phyloP scores from a whole-genome alignment of 768 basidiomycete genomes.

The Leccinellum rugosiceps region DNA sequence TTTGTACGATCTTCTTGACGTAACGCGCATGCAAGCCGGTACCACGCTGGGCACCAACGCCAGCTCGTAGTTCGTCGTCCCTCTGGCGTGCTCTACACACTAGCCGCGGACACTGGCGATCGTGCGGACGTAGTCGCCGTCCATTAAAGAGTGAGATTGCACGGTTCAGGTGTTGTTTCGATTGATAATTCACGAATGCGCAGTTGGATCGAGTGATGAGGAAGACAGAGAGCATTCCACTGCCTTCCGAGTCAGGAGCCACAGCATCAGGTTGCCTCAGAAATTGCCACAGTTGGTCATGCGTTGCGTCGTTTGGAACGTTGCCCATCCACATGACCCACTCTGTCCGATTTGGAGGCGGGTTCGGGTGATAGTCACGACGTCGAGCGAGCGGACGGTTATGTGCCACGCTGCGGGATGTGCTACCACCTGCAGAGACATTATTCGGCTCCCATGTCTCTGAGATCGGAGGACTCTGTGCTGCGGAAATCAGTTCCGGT shows the following conservation, averaged over 20 bases:
- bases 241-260: slow-evolving; percentile 2
- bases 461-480: background rate
- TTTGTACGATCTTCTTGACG: slow-evolving; percentile 60
- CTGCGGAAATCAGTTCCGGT: slow-evolving; percentile 2
- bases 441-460: background rate
- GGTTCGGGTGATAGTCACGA: slow-evolving; percentile 60
- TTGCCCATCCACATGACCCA: slow-evolving; percentile 99
- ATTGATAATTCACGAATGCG: slow-evolving; percentile 87
- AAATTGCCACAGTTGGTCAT: slow-evolving; percentile 84
- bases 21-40: slow-evolving; percentile 81
- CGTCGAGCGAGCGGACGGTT: slow-evolving; percentile 43
- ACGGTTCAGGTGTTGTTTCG: slow-evolving; percentile 52
- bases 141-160: slow-evolving; percentile 79
- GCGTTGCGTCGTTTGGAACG: slow-evolving; percentile 76
- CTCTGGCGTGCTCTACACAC: slow-evolving; percentile 79
- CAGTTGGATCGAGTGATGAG: slow-evolving; percentile 94
- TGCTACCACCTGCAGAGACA: background rate
- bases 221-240: slow-evolving; percentile 83
- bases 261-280: slow-evolving; percentile 47
- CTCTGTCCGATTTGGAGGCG: slow-evolving; percentile 73
- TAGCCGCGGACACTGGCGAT: slow-evolving; percentile 70
- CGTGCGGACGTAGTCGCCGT: slow-evolving; percentile 59
- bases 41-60: slow-evolving; percentile 89
- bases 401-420: slow-evolving; percentile 1
- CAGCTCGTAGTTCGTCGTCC: slow-evolving; percentile 84